Conservation (phyloP, 306 rosid genomes). For the Geum urbanum region DNA sequence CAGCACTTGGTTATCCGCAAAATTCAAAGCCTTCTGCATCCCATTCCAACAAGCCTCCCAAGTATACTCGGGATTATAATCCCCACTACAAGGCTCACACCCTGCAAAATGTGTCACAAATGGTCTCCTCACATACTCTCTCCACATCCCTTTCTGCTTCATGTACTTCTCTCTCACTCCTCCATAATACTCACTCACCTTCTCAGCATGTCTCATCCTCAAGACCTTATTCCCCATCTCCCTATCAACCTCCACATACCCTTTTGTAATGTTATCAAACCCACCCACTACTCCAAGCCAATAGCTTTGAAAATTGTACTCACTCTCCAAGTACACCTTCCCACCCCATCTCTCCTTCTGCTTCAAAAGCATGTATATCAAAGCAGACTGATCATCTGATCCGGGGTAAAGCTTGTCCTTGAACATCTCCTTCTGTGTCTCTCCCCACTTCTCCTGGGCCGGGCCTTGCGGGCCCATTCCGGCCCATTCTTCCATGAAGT, state of each 20-base stretch:
- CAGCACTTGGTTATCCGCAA: conserved; percentile 83
- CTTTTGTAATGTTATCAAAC: conserved; percentile 29
- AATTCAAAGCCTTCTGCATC: conserved; percentile 65
- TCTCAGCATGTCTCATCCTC: conserved; percentile 75
- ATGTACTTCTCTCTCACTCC: conserved; percentile 43
- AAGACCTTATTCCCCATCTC: conserved; percentile 10
- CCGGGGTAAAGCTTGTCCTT: conserved; percentile 73
- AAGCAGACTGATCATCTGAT: conserved; percentile 87
- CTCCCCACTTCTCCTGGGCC: conserved; percentile 61
- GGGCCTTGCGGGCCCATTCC: conserved; percentile 80
- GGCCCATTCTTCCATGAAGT: conserved; percentile 67
- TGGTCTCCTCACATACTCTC: conserved; percentile 67
- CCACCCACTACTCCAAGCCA: conserved; percentile 59
- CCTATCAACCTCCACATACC: conserved; percentile 43
- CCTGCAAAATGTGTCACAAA: conserved; percentile 88
- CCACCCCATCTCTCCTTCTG: conserved; percentile 58
- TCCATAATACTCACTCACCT: conserved; percentile 53
- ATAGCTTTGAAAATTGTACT: conserved; percentile 71
- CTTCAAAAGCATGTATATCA: conserved; percentile 50
- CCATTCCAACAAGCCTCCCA: conserved; percentile 70
- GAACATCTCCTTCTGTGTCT: conserved; percentile 36
- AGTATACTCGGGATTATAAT: conserved; percentile 49
- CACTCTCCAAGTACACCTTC: conserved; percentile 59
- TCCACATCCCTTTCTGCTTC: conserved; percentile 32
- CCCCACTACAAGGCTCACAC: conserved; percentile 86